Evolutionary conservation across 495 filamentous ascomycete genomes (phyloP).

Genomic region (Aspergillus baeticus): DNA sequence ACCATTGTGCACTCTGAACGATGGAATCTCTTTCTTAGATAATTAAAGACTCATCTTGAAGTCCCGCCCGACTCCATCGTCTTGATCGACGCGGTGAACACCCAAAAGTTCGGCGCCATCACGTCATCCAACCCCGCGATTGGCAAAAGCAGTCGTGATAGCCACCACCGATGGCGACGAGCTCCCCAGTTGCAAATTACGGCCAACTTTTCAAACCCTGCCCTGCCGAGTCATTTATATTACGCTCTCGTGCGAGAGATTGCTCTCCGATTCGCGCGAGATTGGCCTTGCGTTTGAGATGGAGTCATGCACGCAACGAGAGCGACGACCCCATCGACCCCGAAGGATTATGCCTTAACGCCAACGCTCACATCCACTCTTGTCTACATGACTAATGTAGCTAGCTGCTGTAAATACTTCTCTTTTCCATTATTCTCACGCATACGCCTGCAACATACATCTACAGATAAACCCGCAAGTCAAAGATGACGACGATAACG

Average conservation of each 20-base stretch:
- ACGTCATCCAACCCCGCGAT: conserved; percentile 43
- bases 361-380: neutral
- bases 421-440: neutral
- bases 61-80: no score
- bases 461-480: neutral
- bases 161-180: neutral
- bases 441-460: neutral
- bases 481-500: conserved; percentile 11
- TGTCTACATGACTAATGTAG: neutral
- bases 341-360: neutral
- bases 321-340: no score
- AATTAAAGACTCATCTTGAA: no score
- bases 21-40: no score
- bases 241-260: conserved; percentile 10
- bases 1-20: no score
- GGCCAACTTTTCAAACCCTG: neutral
- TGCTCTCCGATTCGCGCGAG: conserved; percentile 1
- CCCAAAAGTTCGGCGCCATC: conserved; percentile 18
- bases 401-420: neutral
- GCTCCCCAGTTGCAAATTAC: conserved; percentile 1
- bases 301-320: neutral
- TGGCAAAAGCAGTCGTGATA: conserved; percentile 25
- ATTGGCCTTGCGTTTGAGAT: neutral
- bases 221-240: neutral
- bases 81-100: no score